Evolutionary conservation across 2,329 filamentous ascomycete genomes (phyloP), one percentile per base, ranked within the genome.

Genomic region (Diaporthe ilicicola): DNA sequence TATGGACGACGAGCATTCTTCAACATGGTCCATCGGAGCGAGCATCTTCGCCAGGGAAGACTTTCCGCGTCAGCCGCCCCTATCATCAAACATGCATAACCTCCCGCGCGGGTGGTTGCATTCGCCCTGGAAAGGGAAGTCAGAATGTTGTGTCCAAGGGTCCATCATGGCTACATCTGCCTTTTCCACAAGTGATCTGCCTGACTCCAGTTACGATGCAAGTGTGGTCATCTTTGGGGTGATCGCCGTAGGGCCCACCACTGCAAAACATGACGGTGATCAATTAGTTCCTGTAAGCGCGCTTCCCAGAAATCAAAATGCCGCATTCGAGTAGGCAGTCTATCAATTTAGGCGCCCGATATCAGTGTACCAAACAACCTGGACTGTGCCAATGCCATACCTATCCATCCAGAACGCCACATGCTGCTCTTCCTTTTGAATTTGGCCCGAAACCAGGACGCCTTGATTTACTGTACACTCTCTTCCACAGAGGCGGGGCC

Each of bases 381-480:
- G 37, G 34, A 37, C 22, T 56, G 19, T 24, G 46, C 24, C 24
- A 2, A 51, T 29, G 48, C 56, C 59, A 44, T 54, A 29, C n/a
- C 9, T 56, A 19, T n/a, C 24, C 29, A 68, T 55, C 64, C 64
- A 42, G 24, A 68, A 68, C 65, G 53, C 65, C 65, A 17, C 48
- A 59, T 68, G 53, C 37, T 66, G 34, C 51, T 24, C 15, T 39
- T 24, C 24, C 24, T 66, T 29, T 29, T 50, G 19, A 62, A 9
- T 24, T 19, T 42, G 13, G 15, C 65, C 22, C 24, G 27, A 8
- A 8, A 59, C 42, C 29, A 44, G 1, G 37, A 39, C 53, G 46
- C 53, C 44, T 22, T 50, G 27, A 5, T 34, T 19, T 22, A 24
- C 6, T 34, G 17, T 22, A 24, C 6, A 48, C 27, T 13, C 42